Evolutionary conservation across 106 monocot species (phyloP).

Genomic region (Iris macrosiphon): DNA sequence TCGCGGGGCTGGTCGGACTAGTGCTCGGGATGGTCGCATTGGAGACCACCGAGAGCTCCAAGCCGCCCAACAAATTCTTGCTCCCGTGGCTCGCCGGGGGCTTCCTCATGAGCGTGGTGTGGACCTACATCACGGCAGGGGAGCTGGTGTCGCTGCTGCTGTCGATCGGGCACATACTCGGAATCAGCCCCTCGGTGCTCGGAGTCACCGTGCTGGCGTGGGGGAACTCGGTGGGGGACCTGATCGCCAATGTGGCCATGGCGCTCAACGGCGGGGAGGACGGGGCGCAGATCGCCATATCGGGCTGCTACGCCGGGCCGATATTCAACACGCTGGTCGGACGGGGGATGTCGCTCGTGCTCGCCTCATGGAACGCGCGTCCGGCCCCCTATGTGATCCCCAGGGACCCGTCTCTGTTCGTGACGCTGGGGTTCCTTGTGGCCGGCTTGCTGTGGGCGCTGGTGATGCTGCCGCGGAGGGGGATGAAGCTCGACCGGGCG

Average conservation of each 20-base stretch:
- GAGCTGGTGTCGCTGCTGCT: conserved; percentile 18
- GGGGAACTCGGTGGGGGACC: conserved; percentile 23
- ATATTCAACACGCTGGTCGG: conserved; percentile 9
- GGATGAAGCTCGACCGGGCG: conserved; percentile 27
- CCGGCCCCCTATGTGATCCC: conserved; percentile 19
- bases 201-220: conserved; percentile 19
- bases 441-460: conserved; percentile 35
- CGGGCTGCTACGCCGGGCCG: conserved; percentile 15
- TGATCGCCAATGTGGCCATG: conserved; percentile 11
- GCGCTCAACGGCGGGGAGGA: conserved; percentile 8
- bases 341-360: conserved; percentile 3
- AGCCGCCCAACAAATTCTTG: conserved; percentile 7
- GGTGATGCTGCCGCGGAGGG: conserved; percentile 20
- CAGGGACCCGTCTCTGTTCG: conserved; percentile 5
- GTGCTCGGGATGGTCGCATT: conserved; percentile 11
- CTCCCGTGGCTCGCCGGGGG: conserved; percentile 17
- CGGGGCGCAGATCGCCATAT: conserved; percentile 11
- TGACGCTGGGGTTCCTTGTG: conserved; percentile 25
- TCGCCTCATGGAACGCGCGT: background rate
- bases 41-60: conserved; percentile 9
- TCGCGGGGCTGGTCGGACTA: background rate
- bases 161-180: background rate
- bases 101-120: conserved; percentile 19
- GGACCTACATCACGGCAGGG: conserved; percentile 14
- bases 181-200: conserved; percentile 11